phyloP scores from a whole-genome alignment of 139 green algal genomes.

The Tetraselmis striata region DNA sequence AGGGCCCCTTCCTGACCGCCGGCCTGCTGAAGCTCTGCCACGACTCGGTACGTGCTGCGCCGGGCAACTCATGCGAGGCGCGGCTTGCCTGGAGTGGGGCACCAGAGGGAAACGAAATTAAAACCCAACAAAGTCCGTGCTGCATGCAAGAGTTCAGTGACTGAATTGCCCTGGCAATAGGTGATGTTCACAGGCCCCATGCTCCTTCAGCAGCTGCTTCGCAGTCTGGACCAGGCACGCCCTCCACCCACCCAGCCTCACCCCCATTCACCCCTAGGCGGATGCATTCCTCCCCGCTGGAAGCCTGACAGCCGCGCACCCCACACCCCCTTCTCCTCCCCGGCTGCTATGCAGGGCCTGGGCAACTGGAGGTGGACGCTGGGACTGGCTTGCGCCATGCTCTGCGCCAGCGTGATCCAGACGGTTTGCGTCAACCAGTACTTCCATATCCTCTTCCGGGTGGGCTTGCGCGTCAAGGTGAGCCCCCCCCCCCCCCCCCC shows the following conservation, averaged over 20 bases:
- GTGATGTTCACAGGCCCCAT: conserved; percentile 72
- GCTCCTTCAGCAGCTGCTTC: conserved; percentile 67
- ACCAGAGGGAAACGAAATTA: too few relatives aligned
- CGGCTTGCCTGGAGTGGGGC: too few relatives aligned
- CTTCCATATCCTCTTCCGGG: conserved; percentile 77
- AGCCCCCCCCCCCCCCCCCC: neutral
- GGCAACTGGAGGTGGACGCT: conserved; percentile 21
- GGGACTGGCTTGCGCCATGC: conserved; percentile 35
- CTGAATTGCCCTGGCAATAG: too few relatives aligned
- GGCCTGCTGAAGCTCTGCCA: conserved; percentile 68
- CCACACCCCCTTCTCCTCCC: too few relatives aligned
- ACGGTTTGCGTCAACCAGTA: conserved; percentile 72
- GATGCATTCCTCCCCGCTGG: too few relatives aligned
- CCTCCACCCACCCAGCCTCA: neutral
- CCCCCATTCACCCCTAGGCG: neutral
- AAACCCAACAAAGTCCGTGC: too few relatives aligned
- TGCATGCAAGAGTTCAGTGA: too few relatives aligned
- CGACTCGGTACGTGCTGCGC: conserved; percentile 40
- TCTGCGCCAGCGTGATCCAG: conserved; percentile 42
- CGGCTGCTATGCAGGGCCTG: too few relatives aligned
- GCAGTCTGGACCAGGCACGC: conserved; percentile 19
- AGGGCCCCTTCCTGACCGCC: conserved; percentile 30
- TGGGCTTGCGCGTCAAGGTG: conserved; percentile 64
- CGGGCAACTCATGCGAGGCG: too few relatives aligned
- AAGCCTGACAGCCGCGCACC: too few relatives aligned